Conservation (phyloP, 345 rosid genomes). For the Moringa oleifera region DNA sequence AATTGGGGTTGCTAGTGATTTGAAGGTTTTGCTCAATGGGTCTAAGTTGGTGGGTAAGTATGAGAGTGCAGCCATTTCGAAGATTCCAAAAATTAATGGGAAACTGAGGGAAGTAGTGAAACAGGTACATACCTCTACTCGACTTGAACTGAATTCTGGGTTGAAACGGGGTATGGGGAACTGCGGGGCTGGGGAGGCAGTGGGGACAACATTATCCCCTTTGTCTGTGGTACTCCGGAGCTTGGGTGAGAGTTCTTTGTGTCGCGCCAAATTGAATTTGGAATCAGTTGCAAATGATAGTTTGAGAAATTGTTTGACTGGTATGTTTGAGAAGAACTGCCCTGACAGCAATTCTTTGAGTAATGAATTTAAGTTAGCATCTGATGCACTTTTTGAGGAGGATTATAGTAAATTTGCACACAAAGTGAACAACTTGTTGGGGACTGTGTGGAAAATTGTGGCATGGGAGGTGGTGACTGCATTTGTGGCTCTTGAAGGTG, state of each 20-base stretch:
- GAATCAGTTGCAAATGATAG: conserved; percentile 29
- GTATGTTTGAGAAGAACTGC: conserved; percentile 25
- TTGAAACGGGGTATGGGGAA: conserved; percentile 27
- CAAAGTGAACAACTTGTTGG: conserved; percentile 36
- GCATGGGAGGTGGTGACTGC: conserved; percentile 75
- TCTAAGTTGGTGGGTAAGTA: conserved; percentile 52
- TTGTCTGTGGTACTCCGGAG: conserved; percentile 36
- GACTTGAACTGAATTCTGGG: conserved; percentile 49
- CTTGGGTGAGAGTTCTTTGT: conserved; percentile 51
- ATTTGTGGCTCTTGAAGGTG: conserved; percentile 55
- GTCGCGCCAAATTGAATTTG: conserved; percentile 40
- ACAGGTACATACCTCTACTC: conserved; percentile 41
- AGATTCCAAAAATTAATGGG: conserved; percentile 51
- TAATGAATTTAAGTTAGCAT: conserved; percentile 26
- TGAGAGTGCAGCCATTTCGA: conserved; percentile 32
- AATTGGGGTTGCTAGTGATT: conserved; percentile 60
- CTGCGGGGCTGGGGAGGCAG: conserved; percentile 22
- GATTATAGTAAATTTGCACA: conserved; percentile 49
- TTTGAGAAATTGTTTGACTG: conserved; percentile 27
- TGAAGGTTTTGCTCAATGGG: conserved; percentile 66
- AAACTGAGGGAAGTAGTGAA: conserved; percentile 55
- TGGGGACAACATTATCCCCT: conserved; percentile 27
- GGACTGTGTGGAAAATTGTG: conserved; percentile 58
- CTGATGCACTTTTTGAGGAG: conserved; percentile 27
- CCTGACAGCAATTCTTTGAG: conserved; percentile 20